Conservation (phyloP, 331 rosid genomes). For the Arachis monticola region DNA sequence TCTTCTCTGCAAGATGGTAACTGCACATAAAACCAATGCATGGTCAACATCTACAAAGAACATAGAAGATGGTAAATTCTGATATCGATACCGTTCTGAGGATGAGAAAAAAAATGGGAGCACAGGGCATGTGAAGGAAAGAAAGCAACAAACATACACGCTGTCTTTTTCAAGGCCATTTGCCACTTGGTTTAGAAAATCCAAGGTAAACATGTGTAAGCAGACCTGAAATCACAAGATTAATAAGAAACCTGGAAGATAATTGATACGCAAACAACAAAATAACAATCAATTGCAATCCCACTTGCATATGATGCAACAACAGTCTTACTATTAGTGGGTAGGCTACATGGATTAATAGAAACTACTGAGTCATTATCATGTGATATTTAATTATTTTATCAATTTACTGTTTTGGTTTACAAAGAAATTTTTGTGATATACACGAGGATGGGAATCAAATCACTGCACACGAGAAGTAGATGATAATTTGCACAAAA, state of each 20-base stretch:
- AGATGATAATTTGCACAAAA: constrained; percentile 7
- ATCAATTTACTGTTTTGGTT: constrained; percentile 17
- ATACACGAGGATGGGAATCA: constrained; percentile 18
- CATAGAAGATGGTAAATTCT: constrained; percentile 11
- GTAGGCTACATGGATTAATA: constrained; percentile 4
- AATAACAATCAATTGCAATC: constrained; percentile 14
- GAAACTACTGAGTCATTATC: constrained; percentile 8
- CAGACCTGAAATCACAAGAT: constrained; percentile 74
- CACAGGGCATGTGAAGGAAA: constrained; percentile 21
- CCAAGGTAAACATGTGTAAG: constrained; percentile 96
- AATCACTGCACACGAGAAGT: constrained; percentile 16
- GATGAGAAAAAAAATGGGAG: constrained; percentile 5
- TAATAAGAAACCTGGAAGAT: constrained; percentile 31
- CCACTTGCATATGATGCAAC: constrained; percentile 15
- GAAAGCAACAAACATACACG: constrained; percentile 60
- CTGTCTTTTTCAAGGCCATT: constrained; percentile 98
- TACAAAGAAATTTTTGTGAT: constrained; percentile 20
- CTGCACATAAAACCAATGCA: constrained; percentile 52
- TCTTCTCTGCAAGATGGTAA: constrained; percentile 97
- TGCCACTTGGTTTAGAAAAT: constrained; percentile 96
- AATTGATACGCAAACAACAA: constrained; percentile 18
- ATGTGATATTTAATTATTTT: not conserved
- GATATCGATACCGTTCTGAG: constrained; percentile 13
- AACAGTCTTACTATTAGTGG: constrained; percentile 14
- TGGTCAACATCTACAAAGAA: constrained; percentile 35